Percentiles rank a stretch among this genome's conserved stretches.
Evolutionary conservation across 2,329 filamentous ascomycete species (phyloP).

Genomic region (Sclerotinia glacialis): DNA sequence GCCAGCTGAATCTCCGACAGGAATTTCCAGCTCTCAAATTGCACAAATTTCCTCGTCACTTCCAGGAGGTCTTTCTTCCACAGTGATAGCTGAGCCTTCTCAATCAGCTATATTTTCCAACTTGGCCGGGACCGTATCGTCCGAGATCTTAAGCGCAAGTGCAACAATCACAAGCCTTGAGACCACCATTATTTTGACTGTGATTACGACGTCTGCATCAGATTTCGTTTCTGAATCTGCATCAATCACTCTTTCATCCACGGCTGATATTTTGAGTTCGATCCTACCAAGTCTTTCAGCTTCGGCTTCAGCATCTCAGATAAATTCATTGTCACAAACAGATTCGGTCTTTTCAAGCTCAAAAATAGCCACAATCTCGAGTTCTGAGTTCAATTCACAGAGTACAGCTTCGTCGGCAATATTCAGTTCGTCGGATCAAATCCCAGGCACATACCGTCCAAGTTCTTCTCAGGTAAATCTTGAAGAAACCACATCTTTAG

Average conservation of each 20-base stretch:
- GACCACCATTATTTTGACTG: background rate
- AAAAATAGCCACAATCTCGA: background rate
- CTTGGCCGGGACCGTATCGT: background rate
- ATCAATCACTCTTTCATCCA: background rate
- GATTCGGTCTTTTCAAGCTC: background rate
- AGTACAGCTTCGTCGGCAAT: background rate
- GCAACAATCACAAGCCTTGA: conserved; percentile 4
- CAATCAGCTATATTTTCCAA: background rate
- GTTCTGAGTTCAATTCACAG: background rate
- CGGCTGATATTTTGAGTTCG: background rate
- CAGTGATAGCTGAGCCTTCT: background rate
- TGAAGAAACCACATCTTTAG: background rate
- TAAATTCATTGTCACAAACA: background rate
- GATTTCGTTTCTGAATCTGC: background rate
- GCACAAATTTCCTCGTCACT: background rate
- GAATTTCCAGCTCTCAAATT: background rate
- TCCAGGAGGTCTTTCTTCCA: background rate
- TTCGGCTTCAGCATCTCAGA: background rate
- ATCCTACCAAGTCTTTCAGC: background rate
- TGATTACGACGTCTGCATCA: background rate
- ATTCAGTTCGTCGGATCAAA: background rate
- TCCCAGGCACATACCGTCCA: background rate
- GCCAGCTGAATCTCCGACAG: background rate
- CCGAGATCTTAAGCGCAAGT: background rate
- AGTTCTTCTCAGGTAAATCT: background rate